phyloP scores from a whole-genome alignment of 805 yeast species.

The Barnettozyma sp. region DNA sequence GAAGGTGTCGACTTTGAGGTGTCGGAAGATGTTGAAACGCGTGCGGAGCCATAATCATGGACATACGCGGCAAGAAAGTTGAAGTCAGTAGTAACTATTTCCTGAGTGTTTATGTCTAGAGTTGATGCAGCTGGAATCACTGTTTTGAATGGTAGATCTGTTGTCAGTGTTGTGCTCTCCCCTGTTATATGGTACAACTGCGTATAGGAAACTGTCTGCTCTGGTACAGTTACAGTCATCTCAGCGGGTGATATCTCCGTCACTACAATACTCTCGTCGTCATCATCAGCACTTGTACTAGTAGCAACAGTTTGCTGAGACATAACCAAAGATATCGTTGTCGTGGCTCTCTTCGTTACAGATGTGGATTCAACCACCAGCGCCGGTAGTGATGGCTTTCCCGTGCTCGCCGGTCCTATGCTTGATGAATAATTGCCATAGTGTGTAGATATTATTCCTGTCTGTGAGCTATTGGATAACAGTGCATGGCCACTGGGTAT shows the following conservation, averaged over 20 bases:
- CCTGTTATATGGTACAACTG: conserved; percentile 19
- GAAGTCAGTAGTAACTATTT: conserved; percentile 17
- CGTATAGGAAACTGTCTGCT: conserved; percentile 15
- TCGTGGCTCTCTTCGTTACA: no score
- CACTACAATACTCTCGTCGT: conserved; percentile 6
- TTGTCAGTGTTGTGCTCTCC: conserved; percentile 16
- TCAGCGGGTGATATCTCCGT: neutral
- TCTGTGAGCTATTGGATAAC: no score
- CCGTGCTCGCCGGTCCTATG: no score
- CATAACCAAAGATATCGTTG: no score
- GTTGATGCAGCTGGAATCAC: conserved; percentile 5
- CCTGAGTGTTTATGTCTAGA: conserved; percentile 1
- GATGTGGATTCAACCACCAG: no score
- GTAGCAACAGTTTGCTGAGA: no score
- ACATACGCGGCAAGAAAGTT: conserved; percentile 13
- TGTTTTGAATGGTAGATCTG: conserved; percentile 17
- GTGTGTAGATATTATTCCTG: no score
- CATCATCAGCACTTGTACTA: conserved; percentile 2
- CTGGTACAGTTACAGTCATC: conserved; percentile 2
- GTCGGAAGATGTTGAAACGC: neutral
- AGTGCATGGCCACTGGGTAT: no score
- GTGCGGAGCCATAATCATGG: conserved; percentile 5
- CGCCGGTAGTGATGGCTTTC: no score
- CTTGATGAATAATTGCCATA: no score
- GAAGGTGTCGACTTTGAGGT: neutral